phyloP scores from a whole-genome alignment of 495 filamentous ascomycete species.

The Neurospora sp. region DNA sequence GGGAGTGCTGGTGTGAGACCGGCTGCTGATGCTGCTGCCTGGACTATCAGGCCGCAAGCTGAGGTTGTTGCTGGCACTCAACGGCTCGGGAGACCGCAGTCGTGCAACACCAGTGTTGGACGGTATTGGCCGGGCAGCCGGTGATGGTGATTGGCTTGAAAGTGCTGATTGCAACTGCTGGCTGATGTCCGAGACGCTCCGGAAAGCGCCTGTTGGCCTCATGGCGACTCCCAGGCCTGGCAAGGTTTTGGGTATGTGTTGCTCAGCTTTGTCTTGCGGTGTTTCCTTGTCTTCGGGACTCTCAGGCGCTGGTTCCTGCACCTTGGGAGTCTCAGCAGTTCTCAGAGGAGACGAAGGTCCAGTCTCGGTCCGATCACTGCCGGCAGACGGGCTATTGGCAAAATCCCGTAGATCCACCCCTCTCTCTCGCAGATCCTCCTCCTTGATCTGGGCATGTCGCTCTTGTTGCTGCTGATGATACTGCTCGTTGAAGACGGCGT shows the following conservation, averaged over 20 bases:
- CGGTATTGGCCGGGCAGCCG: constrained; percentile 28
- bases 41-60: constrained; percentile 48
- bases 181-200: neutral
- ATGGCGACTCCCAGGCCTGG: neutral
- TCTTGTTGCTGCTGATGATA: neutral
- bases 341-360: neutral
- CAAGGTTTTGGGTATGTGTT: neutral
- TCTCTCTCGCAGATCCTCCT: constrained; percentile 38
- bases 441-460: constrained; percentile 10
- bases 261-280: neutral
- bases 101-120: constrained; percentile 44
- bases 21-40: constrained; percentile 32
- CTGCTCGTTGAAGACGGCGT: neutral
- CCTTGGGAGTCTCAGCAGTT: neutral
- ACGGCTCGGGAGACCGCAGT: constrained; percentile 47
- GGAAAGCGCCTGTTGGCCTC: neutral
- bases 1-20: constrained; percentile 42
- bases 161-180: neutral
- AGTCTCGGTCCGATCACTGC: neutral
- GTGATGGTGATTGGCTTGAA: constrained; percentile 13
- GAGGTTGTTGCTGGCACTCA: neutral
- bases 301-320: neutral
- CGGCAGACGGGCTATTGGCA: neutral
- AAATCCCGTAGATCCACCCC: constrained; percentile 40
- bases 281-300: neutral